Base-by-base conservation (phyloP, 805 yeast genomes). In the Lipomyces anomalus region DNA sequence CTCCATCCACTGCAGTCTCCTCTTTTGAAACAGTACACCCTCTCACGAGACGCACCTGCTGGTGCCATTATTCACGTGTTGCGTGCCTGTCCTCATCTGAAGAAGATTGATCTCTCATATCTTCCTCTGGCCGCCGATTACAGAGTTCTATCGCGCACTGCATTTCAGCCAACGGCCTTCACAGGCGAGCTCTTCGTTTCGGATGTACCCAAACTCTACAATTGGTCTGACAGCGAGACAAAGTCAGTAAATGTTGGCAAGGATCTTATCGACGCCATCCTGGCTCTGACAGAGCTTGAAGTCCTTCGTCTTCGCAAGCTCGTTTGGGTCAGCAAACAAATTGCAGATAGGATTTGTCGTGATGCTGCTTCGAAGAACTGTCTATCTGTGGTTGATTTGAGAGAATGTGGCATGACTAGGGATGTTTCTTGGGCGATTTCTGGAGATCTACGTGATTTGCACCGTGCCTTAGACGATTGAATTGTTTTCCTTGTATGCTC, bases 21-120 rank as follows among this genome's bases (percentile, higher is more conserved):
- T 46, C 78, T 80, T 52, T 61, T 85, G 30, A 57, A 71, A 43
- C 81, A 76, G 61, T 83, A 82, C 62, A 71, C 85, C 2, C 69
- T 74, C 18, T 72, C 81, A n/a, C 78, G 74, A 54, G 96, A 87
- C 61, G 60, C 87, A 4, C 96, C 96, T 1, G 66, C 82, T 23
- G 96, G 95, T 0, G 77, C 78, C 51, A 57, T 88, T 6, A 59
- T 87, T 11, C 94, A 84, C 60, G 57, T 86, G 30, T 58, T 87
- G 32, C 73, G 72, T n/a, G 66, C 76, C 28, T 88, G 95, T 59
- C 78, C 78, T 11, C 80, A 82, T 53, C 56, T 87, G 30, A 64
- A 60, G 13, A 56, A 65, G 2, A 55, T 87, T 21, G 72, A 87
- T 56, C 61, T 87, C n/a, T 78, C 78, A 4, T 73, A 74, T 39